Base-by-base conservation (phyloP, 2,329 filamentous ascomycete species). In the Grosmannia huntii region DNA sequence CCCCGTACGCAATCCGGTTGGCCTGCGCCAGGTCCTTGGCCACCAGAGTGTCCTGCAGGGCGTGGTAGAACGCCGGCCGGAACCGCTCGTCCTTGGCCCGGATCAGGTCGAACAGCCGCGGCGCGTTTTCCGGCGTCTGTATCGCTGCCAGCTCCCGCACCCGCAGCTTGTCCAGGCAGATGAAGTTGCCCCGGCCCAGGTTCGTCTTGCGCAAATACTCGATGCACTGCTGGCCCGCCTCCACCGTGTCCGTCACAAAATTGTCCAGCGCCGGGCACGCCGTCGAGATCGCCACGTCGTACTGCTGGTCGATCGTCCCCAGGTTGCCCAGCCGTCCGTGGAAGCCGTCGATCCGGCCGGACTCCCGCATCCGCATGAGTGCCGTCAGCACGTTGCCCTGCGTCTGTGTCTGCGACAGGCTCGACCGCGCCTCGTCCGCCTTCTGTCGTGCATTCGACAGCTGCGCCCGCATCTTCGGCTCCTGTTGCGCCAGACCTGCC, bases 171-270 rank as follows among this genome's bases (percentile, higher is more conserved):
- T 99, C 90, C 19, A 99, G 79, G 64, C 94, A 89, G 66, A 99
- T 97, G 70, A 99, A 97, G 73, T 96, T 96, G 60, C 91, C 94
- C 65, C 95, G 85, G 14, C 94, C 94, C 4, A 99, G 84, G 65
- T 96, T 96, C 66, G 96, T 99, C 77, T 97, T 99, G 58, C 94
- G 85, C 14, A 99, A 79, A 67, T 99, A 94, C 68, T 97, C 94
- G 62, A 99, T 97, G 71, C 95, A 99, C 69, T 97, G 91, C 71
- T 99, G 94, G 63, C 91, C 94, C 60, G 90, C 89, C 66, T 97
- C 94, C 16, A 97, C 92, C 0, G 89, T 91, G 66, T 97, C 94
- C 0, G 95, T 95, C 11, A 99, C 92, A 71, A 99, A 91, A 68
- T 97, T 96, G 71, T 99, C 90, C 11, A 99, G 81, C 2, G 87